Base-by-base conservation (phyloP, 179 eudicot species). In the Pouteria campechiana region DNA sequence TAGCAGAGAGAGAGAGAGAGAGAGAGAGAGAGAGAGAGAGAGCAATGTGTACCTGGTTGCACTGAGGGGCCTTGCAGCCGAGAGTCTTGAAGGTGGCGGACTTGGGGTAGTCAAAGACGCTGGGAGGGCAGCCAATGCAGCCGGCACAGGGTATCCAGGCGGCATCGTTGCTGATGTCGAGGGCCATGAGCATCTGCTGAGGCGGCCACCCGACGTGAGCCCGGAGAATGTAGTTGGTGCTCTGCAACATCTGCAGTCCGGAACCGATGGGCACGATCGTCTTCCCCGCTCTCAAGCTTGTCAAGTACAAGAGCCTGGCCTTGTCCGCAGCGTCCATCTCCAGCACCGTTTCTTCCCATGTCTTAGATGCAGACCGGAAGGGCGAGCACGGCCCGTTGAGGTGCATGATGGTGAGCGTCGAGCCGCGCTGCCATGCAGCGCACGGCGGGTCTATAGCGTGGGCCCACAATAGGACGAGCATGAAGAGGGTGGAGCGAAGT, bases 91-190 rank as follows among this genome's bases (percentile, higher is more conserved):
- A 79, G n/a, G 79, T 67, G 16, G 75, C 32, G 4, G 94, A 79
- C 42, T 50, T 68, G 15, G 43, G 40, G 4, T 81, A 4, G 12
- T 51, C 62, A 51, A 76, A 73, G 11, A 61, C 30, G 21, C 50
- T 17, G n/a, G 72, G 15, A 24, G 76, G 18, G 34, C 94, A 83
- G 3, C 89, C 89, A 25, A 57, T 45, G 36, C 88, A 79, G 3
- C 83, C 89, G 16, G 34, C 27, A 50, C 88, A 83, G 2, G 94
- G 94, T 32, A 79, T 54, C 81, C 79, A 83, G 17, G 89, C 84
- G 17, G 70, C 72, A 41, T 83, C 94, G 61, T 61, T 83, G 47
- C 79, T 79, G 1, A 76, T 83, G 58, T 83, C 94, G 37, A 83
- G 25, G 2, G 89, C 94, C 94, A 83, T 73, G 4, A 76, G 40